A percentile compares a stretch with the other conserved stretches of the same genome.
These are phyloP conservation scores for Lactuca sativa DNA, from an alignment of 129 eudicot genomes.

Conservation along the genomic window DNA sequence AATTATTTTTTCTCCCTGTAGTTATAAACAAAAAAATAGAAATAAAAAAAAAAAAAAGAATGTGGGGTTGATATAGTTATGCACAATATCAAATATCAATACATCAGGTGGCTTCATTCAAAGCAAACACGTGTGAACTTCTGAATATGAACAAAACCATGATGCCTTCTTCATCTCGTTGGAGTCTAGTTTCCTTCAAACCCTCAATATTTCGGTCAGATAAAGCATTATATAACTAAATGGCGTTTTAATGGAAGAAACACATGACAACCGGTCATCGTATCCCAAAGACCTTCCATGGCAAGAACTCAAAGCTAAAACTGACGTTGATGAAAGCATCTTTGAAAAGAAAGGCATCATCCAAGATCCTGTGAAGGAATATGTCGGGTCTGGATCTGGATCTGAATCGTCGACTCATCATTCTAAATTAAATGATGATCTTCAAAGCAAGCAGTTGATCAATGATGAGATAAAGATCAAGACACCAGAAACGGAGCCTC, in stretches of 20 bases:
- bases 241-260: slow-evolving; percentile 19
- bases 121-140: slow-evolving; percentile 6
- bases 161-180: neutral
- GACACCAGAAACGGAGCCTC: neutral
- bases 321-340: slow-evolving; percentile 25
- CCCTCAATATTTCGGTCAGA: neutral
- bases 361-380: neutral
- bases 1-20: too few species aligned
- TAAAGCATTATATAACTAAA: neutral
- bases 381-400: slow-evolving; percentile 9
- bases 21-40: neutral
- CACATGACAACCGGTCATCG: neutral
- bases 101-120: slow-evolving; percentile 10
- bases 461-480: neutral
- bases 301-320: slow-evolving; percentile 38
- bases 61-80: too few species aligned
- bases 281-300: slow-evolving; percentile 42
- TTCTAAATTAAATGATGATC: neutral
- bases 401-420: neutral
- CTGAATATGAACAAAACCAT: neutral
- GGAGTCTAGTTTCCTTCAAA: neutral
- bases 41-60: too few species aligned
- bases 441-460: slow-evolving; percentile 9
- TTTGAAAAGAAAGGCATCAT: slow-evolving; percentile 23
- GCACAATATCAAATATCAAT: too few species aligned